Conservation (phyloP, 129 eudicot species). For the Scalesia atractyloides region DNA sequence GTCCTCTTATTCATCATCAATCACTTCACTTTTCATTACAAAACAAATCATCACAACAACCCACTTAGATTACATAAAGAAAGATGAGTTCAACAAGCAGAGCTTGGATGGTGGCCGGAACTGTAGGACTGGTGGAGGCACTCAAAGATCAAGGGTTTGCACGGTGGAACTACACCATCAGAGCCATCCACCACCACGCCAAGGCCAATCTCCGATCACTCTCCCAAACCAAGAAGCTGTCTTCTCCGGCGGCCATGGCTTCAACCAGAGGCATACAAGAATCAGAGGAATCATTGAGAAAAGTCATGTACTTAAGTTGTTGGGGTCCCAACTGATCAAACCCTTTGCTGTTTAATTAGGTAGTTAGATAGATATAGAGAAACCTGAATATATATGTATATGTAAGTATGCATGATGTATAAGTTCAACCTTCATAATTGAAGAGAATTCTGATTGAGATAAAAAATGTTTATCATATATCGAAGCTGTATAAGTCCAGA, state of each 20-base stretch:
- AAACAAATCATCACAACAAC: not conserved
- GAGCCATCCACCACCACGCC: conserved; percentile 35
- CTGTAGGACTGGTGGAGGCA: conserved; percentile 54
- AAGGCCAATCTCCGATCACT: conserved; percentile 31
- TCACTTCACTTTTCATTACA: not conserved
- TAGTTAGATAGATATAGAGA: not conserved
- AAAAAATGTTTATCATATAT: too few species aligned
- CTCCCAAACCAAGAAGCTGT: conserved; percentile 18
- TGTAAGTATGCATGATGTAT: conserved; percentile 2
- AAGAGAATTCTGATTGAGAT: not conserved
- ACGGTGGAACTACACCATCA: conserved; percentile 59
- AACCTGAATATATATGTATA: not conserved
- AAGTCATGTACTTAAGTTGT: conserved; percentile 43
- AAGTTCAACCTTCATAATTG: not conserved
- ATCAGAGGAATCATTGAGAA: conserved; percentile 41
- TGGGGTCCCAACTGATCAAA: conserved; percentile 33
- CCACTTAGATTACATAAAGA: too few species aligned
- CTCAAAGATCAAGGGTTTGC: conserved; percentile 64
- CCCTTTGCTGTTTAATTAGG: not conserved
- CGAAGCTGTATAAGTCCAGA: too few species aligned
- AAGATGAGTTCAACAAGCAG: conserved; percentile 43
- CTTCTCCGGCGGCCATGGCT: conserved; percentile 31
- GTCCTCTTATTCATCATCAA: not conserved
- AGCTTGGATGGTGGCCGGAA: conserved; percentile 54
- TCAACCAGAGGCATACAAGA: conserved; percentile 14